A percentile compares a stretch with the other conserved stretches of the same genome.
phyloP scores from a whole-genome alignment of 2,329 filamentous ascomycete species.

The Colletotrichum neosansevieriae region DNA sequence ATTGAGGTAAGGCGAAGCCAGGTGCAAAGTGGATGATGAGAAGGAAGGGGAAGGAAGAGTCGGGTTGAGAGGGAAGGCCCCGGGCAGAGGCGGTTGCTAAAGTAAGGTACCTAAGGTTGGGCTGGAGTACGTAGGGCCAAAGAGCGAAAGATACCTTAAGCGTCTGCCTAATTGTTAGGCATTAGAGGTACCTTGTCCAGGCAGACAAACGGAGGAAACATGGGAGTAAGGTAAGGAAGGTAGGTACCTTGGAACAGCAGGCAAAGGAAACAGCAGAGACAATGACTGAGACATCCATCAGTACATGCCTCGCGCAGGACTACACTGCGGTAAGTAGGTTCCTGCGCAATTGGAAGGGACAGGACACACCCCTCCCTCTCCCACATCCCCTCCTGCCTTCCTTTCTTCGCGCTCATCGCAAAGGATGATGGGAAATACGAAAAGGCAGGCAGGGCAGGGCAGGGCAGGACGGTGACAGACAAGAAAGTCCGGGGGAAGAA shows the following conservation, averaged over 20 bases:
- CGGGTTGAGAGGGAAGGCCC: conserved; percentile 19
- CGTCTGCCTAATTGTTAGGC: neutral
- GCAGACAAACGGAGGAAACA: neutral
- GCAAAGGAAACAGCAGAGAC: too few relatives aligned
- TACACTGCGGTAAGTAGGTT: too few relatives aligned
- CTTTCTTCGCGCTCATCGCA: neutral
- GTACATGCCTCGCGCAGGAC: too few relatives aligned
- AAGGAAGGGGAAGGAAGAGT: conserved; percentile 12
- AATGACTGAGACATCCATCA: too few relatives aligned
- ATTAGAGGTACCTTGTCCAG: neutral
- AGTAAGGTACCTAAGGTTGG: neutral
- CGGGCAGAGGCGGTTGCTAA: neutral
- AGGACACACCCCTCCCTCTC: too few relatives aligned
- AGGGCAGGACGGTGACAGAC: neutral
- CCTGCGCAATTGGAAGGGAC: too few relatives aligned
- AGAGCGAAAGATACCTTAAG: neutral
- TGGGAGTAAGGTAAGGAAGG: too few relatives aligned
- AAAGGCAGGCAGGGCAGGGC: too few relatives aligned
- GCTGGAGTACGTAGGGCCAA: neutral
- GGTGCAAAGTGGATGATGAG: conserved; percentile 40
- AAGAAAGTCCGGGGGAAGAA: conserved; percentile 14
- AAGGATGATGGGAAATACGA: neutral
- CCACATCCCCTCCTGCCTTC: too few relatives aligned
- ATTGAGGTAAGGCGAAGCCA: conserved; percentile 22
- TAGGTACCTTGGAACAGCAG: too few relatives aligned